Evolutionary conservation across 805 yeast species (phyloP).

Genomic region (Saccharomycopsis sp.): DNA sequence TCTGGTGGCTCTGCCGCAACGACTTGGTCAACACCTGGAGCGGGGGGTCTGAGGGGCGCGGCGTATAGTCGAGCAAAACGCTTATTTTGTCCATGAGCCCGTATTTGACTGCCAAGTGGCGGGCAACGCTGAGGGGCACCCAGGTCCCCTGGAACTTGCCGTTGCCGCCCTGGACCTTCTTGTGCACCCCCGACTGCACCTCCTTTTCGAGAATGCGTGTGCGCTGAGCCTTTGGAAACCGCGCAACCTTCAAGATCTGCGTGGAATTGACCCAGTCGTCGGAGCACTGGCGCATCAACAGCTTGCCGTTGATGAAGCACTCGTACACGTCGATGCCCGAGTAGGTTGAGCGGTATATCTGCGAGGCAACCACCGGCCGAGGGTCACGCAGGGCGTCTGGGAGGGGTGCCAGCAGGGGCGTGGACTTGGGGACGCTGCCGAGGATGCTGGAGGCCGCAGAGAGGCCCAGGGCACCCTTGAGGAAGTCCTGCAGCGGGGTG

Average conservation of each 20-base stretch:
- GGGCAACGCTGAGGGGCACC: slow-evolving; percentile 68
- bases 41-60: slow-evolving; percentile 40
- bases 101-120: slow-evolving; percentile 45
- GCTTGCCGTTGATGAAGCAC: slow-evolving; percentile 61
- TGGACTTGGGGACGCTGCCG: background rate
- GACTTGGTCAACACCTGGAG: slow-evolving; percentile 29
- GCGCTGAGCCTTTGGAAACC: slow-evolving; percentile 71
- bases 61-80: slow-evolving; percentile 46
- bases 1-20: slow-evolving; percentile 5
- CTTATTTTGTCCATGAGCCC: slow-evolving; percentile 45
- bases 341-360: slow-evolving; percentile 38
- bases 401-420: background rate
- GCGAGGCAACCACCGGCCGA: slow-evolving; percentile 19
- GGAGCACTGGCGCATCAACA: slow-evolving; percentile 80
- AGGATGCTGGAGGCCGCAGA: background rate
- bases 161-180: slow-evolving; percentile 80
- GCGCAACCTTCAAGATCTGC: slow-evolving; percentile 71
- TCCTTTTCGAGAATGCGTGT: slow-evolving; percentile 72
- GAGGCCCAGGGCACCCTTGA: background rate
- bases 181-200: slow-evolving; percentile 60
- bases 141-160: slow-evolving; percentile 84
- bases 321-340: slow-evolving; percentile 51
- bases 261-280: slow-evolving; percentile 95
- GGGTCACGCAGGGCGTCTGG: too few relatives aligned
- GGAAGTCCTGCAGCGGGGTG: background rate